Conservation (phyloP, 1,284 basidiomycete species). For the Cystobasidium slooffiae region DNA sequence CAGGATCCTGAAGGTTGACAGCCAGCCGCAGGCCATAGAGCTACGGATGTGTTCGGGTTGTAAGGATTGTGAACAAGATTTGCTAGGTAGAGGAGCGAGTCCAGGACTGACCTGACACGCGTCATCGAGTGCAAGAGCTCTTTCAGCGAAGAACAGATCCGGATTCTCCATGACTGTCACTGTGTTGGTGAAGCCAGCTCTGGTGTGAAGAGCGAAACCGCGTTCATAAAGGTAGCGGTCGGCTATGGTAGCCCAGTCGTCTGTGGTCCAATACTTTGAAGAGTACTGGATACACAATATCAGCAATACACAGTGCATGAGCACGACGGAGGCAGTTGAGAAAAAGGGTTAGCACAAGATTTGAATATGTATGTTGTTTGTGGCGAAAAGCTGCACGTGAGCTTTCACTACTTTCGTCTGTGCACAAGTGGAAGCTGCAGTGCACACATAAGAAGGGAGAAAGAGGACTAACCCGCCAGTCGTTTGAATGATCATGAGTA, state of each 20-base stretch:
- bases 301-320: background rate
- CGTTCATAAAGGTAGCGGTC: constrained; percentile 19
- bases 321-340: background rate
- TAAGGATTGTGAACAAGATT: background rate
- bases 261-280: constrained; percentile 7
- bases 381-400: no score
- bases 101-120: background rate
- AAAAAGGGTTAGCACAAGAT: background rate
- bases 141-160: constrained; percentile 16
- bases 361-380: no score
- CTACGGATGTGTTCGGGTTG: background rate
- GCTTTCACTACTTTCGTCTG: no score
- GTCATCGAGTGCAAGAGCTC: constrained; percentile 7
- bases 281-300: background rate
- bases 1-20: background rate
- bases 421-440: background rate
- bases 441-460: background rate
- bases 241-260: constrained; percentile 17
- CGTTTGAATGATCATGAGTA: background rate
- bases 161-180: background rate
- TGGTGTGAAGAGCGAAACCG: constrained; percentile 21
- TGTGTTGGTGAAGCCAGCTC: background rate
- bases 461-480: constrained; percentile 9
- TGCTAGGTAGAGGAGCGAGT: background rate
- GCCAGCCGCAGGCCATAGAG: constrained; percentile 22